Evolutionary conservation across 371 early-diverging fungal species (phyloP), one percentile per base, ranked within the genome.

Genomic region (Dichotomocladium elegans): DNA sequence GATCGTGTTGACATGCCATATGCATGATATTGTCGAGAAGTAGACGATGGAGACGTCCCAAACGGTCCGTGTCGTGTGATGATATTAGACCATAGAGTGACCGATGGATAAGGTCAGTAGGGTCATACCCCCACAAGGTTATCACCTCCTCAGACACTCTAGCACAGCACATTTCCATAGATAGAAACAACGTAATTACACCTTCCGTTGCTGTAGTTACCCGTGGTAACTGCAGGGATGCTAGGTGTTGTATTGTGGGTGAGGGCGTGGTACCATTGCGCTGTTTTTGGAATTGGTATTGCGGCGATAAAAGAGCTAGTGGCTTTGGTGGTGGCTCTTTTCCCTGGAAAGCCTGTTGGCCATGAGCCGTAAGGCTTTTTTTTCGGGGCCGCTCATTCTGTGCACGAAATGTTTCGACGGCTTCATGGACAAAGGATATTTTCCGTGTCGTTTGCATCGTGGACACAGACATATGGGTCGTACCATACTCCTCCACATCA

Each of bases 111-210:
- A 81, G 55, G 42, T 77, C 72, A 27, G 68, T 67, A 3, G 82
- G 78, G 45, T 74, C 72, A 51, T 71, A 76, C 5, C 76, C 79
- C 65, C 74, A 67, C 25, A 73, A 37, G 7, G 58, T 63, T 12
- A 66, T 63, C 1, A 65, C 70, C 29, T 75, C 73, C 37, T 79
- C 79, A 2, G 79, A 74, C 25, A 66, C 73, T 15, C 74, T 61
- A 2, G 82, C 79, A 47, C 78, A 79, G 43, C 67, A 61, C 41
- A 78, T 34, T 19, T 72, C 74, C 74, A 79, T 73, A 10, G 79
- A 67, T 37, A 71, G 49, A 52, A 69, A 72, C 14, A 65, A 47
- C n/a, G 63, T 71, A 12, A 68, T 63, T 6, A 37, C 45, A 41
- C 56, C 21, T 21, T n/a, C n/a, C n/a, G 15, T 4, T 37, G 33